Base-by-base conservation (phyloP, 2,329 filamentous ascomycete genomes). In the Acrocalymma vagum region DNA sequence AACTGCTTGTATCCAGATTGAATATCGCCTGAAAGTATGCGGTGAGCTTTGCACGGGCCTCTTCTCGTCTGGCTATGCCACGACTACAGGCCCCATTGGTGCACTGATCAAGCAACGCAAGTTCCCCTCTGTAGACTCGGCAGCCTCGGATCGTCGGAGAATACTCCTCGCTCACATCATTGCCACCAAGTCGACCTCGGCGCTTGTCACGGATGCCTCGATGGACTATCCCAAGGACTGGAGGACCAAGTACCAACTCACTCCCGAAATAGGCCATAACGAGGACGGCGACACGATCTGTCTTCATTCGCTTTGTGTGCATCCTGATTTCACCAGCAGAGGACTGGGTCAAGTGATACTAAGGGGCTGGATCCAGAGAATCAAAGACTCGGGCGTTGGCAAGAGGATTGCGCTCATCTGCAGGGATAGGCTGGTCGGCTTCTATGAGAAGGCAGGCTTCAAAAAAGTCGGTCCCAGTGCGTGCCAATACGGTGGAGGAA, bases 291-390 rank as follows among this genome's bases (percentile, higher is more conserved):
- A 83, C 28, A 95, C 89, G 0, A 79, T 96, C 39, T 89, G 84
- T 39, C 73, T 96, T 33, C 92, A 96, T 70, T 93, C 88, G 0
- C 78, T 96, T 5, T 89, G 88, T 13, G 85, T 96, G 5, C 77
- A 87, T 38, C 90, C 89, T 1, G 81, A 85, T 44, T 83, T 90
- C 41, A 89, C 94, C 52, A 78, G 82, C 22, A 83, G 84, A 42
- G 87, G 89, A 1, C 75, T 95, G 3, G 92, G 88, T 11, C 84
- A 81, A 49, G 83, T 86, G 14, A 72, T 95, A 45, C 77, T 95
- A 73, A 85, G 83, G 67, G 80, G 86, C 3, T 96, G 91, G 62
- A 78, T 92, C 39, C 85, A 92, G 64, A 81, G 88, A 37, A 86
- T 94, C 71, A 84, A 83, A 60, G 81, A 83, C 45, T 81, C 86